Conservation (phyloP, 2,329 filamentous ascomycete genomes). For the Metarhizium album region DNA sequence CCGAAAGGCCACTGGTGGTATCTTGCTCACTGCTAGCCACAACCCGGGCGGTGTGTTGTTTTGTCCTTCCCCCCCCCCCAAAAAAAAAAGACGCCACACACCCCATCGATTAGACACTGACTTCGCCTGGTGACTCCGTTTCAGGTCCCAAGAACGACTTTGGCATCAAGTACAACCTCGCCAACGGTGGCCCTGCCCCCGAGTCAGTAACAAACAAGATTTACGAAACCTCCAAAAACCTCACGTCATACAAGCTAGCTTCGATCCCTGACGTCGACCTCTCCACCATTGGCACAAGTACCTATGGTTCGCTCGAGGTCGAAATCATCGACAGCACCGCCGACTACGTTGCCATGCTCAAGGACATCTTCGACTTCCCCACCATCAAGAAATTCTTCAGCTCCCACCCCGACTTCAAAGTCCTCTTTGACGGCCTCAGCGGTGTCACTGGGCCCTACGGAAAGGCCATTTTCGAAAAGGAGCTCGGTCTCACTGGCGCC, state of each 20-base stretch:
- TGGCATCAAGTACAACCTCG: conserved; percentile 98
- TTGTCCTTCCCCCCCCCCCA: neutral
- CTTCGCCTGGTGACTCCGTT: conserved; percentile 5
- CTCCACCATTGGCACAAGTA: conserved; percentile 68
- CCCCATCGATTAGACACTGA: neutral
- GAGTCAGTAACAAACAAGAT: conserved; percentile 98
- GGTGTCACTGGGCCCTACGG: conserved; percentile 96
- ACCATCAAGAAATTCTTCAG: conserved; percentile 91
- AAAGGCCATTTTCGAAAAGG: conserved; percentile 86
- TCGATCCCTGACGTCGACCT: conserved; percentile 83
- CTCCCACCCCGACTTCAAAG: conserved; percentile 82
- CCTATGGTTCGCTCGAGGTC: conserved; percentile 78
- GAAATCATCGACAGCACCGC: conserved; percentile 89
- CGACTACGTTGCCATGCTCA: conserved; percentile 91
- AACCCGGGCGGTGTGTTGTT: conserved; percentile 87
- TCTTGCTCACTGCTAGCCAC: conserved; percentile 92
- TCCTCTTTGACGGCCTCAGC: conserved; percentile 88
- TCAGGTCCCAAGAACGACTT: conserved; percentile 88
- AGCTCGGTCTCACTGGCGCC: conserved; percentile 68
- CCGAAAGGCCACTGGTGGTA: conserved; percentile 89
- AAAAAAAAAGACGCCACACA: neutral
- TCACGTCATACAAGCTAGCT: conserved; percentile 86
- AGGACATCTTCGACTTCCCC: conserved; percentile 97
- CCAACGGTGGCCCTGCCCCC: conserved; percentile 90
- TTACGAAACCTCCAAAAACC: conserved; percentile 78